phyloP scores from a whole-genome alignment of 2,329 filamentous ascomycete genomes.

The Colletotrichum sp. region DNA sequence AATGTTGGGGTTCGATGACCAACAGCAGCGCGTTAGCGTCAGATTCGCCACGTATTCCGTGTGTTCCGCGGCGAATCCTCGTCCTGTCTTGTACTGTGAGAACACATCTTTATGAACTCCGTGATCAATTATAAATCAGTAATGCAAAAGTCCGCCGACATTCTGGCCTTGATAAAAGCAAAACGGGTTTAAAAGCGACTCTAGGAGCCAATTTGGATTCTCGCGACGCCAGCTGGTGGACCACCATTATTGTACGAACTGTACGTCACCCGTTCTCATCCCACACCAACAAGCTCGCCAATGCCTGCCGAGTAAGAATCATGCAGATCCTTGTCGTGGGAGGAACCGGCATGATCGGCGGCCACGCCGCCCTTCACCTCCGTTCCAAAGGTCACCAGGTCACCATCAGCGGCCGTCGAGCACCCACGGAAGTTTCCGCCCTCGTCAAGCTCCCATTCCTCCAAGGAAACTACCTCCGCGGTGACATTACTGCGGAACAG shows the following conservation, averaged over 20 bases:
- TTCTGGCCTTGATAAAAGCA: rapidly evolving
- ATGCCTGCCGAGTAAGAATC: background rate
- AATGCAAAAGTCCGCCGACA: rapidly evolving
- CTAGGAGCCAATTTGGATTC: rapidly evolving
- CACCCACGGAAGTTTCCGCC: background rate
- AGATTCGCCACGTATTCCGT: background rate
- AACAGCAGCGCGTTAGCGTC: background rate
- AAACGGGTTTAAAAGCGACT: background rate
- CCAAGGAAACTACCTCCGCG: background rate
- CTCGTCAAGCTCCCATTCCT: background rate
- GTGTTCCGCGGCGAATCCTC: background rate
- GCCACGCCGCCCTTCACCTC: background rate
- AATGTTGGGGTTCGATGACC: background rate
- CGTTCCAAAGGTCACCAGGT: background rate
- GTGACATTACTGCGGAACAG: background rate
- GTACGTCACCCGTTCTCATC: rapidly evolving
- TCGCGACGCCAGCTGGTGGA: background rate
- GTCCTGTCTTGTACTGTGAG: background rate
- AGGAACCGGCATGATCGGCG: conserved; percentile 7
- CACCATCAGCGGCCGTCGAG: background rate
- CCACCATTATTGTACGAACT: background rate
- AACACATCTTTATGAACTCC: background rate
- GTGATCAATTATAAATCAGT: background rate
- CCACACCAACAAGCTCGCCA: background rate
- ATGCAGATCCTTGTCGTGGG: conserved; percentile 10